Evolutionary conservation across 2,329 filamentous ascomycete genomes (phyloP).

Genomic region (Verticillium zaregamsianum): DNA sequence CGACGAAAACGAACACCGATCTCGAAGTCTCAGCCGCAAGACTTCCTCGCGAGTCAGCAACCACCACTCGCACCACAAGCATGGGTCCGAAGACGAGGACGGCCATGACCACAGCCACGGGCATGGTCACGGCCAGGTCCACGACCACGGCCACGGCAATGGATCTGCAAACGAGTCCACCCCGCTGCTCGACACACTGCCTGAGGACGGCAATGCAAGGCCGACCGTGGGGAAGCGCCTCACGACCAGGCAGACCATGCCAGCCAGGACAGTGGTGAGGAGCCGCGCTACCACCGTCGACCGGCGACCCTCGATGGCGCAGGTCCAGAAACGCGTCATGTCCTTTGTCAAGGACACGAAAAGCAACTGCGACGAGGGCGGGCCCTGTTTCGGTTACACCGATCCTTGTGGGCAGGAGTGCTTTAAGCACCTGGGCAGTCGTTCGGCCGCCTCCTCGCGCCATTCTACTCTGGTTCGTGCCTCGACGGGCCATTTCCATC

Average conservation of each 20-base stretch:
- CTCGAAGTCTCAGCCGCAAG: constrained; percentile 12
- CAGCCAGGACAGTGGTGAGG: constrained; percentile 9
- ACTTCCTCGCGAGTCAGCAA: neutral
- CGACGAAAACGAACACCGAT: constrained; percentile 41
- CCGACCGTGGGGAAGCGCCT: constrained; percentile 21
- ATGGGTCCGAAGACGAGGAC: constrained; percentile 8
- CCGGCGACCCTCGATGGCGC: constrained; percentile 49
- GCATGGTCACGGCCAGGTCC: constrained; percentile 20
- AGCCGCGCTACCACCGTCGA: constrained; percentile 24
- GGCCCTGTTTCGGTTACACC: constrained; percentile 60
- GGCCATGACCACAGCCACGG: constrained; percentile 4
- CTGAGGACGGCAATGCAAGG: constrained; percentile 19
- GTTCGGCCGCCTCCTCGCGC: constrained; percentile 28
- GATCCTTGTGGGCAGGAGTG: constrained; percentile 64
- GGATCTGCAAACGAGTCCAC: constrained; percentile 38
- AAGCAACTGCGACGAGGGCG: constrained; percentile 55
- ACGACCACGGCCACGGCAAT: constrained; percentile 20
- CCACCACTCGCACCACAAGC: constrained; percentile 16
- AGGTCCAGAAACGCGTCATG: constrained; percentile 53
- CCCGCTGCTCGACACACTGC: constrained; percentile 36
- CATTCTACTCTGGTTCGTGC: constrained; percentile 35
- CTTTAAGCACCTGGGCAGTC: constrained; percentile 51
- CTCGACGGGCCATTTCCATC: constrained; percentile 28
- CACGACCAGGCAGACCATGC: constrained; percentile 4
- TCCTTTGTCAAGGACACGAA: constrained; percentile 65